Evolutionary conservation across 164 flowering plant species (phyloP).

Genomic region (Stephania cephalantha): DNA sequence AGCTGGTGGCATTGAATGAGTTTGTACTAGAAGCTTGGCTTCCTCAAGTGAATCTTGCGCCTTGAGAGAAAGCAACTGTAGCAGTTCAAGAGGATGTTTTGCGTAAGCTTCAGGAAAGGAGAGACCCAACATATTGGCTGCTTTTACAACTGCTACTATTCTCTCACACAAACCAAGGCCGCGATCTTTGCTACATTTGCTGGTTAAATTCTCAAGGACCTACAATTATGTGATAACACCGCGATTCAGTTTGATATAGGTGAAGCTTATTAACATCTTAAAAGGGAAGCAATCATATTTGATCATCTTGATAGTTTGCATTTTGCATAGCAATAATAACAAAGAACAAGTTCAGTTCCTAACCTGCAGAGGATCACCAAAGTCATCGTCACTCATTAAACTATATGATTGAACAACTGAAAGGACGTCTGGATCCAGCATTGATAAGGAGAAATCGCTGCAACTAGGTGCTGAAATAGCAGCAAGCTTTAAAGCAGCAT

Average conservation of each 20-base stretch:
- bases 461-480: constrained; percentile 46
- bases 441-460: constrained; percentile 29
- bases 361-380: constrained; percentile 70
- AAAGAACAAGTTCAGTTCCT: neutral
- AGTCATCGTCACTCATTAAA: constrained; percentile 27
- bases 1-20: constrained; percentile 82
- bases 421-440: constrained; percentile 58
- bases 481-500: constrained; percentile 83
- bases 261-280: neutral
- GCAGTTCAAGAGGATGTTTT: constrained; percentile 81
- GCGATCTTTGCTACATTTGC: constrained; percentile 54
- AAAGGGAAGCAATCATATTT: neutral
- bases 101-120: constrained; percentile 81
- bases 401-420: constrained; percentile 50
- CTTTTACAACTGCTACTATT: constrained; percentile 78
- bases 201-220: constrained; percentile 66
- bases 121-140: constrained; percentile 80
- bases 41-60: constrained; percentile 99
- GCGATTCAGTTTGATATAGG: neutral
- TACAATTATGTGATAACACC: constrained; percentile 19
- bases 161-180: constrained; percentile 85
- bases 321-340: neutral
- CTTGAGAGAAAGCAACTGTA: constrained; percentile 91
- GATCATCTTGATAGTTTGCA: neutral
- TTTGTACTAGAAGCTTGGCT: constrained; percentile 72